These are phyloP conservation scores for Populus trichocarpa DNA, from an alignment of 441 rosid species.

Conservation along the genomic window DNA sequence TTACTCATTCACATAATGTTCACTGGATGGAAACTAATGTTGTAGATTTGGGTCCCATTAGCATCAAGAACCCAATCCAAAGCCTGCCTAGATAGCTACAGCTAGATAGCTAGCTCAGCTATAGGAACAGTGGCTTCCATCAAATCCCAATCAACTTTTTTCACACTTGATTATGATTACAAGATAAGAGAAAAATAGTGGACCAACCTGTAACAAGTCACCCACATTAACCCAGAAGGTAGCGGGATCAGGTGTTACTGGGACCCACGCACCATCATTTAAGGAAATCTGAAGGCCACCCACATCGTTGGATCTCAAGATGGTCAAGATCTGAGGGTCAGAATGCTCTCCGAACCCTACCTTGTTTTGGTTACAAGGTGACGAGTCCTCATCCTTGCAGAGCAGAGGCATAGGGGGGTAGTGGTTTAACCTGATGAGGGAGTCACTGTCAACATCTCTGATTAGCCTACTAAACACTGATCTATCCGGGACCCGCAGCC, in stretches of 20 bases:
- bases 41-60: constrained; percentile 20
- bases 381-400: not conserved
- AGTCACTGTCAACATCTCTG: constrained; percentile 63
- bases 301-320: constrained; percentile 75
- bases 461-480: constrained; percentile 59
- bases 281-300: constrained; percentile 69
- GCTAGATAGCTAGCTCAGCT: not conserved
- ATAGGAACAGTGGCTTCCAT: constrained; percentile 13
- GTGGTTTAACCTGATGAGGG: constrained; percentile 70
- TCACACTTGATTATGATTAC: not conserved
- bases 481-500: constrained; percentile 43
- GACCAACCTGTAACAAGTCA: constrained; percentile 72
- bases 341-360: constrained; percentile 91
- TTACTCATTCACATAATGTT: not conserved
- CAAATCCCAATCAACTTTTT: constrained; percentile 10
- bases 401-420: constrained; percentile 51
- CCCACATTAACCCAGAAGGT: constrained; percentile 88
- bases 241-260: constrained; percentile 67
- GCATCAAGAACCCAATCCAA: constrained; percentile 4
- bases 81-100: not conserved
- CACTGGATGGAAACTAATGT: constrained; percentile 12
- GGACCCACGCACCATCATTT: constrained; percentile 60
- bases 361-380: constrained; percentile 8
- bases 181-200: not conserved
- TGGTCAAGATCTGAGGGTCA: constrained; percentile 92